These are phyloP conservation scores for Achlya hypogyna DNA, from an alignment of 352 stramenopile species.

Conservation along the genomic window DNA sequence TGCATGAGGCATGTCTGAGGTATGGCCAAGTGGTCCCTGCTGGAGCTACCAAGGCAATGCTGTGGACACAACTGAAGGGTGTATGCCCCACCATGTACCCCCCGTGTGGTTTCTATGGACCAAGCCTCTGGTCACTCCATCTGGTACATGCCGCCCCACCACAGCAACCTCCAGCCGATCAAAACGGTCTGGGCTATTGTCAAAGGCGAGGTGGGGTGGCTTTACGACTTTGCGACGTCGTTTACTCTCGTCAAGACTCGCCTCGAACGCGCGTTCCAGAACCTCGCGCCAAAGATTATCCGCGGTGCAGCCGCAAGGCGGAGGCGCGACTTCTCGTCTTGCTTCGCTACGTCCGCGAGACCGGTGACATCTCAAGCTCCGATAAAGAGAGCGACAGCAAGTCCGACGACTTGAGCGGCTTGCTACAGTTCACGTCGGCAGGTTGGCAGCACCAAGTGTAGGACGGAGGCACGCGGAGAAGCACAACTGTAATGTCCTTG, in stretches of 20 bases:
- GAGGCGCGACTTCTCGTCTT: not conserved
- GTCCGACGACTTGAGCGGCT: too few species aligned
- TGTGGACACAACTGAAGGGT: slow-evolving; percentile 5
- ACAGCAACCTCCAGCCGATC: slow-evolving; percentile 20
- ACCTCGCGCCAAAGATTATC: not conserved
- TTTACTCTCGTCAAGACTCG: slow-evolving; percentile 12
- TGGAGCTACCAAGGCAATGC: not conserved
- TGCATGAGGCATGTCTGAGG: not conserved
- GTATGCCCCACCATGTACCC: slow-evolving; percentile 8
- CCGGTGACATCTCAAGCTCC: too few species aligned
- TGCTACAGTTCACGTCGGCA: too few species aligned
- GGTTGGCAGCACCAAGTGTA: too few species aligned
- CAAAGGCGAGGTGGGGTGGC: slow-evolving; percentile 18
- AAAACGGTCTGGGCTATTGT: slow-evolving; percentile 19
- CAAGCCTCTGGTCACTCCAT: not conserved
- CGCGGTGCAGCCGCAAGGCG: not conserved
- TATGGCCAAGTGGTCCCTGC: not conserved
- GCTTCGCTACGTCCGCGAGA: not conserved
- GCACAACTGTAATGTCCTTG: too few species aligned
- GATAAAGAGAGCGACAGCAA: not conserved
- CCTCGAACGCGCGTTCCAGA: slow-evolving; percentile 9
- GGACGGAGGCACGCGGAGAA: too few species aligned
- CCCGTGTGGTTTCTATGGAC: not conserved
- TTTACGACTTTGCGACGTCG: not conserved
- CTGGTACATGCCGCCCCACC: slow-evolving; percentile 17